A percentile compares a stretch with the other conserved stretches of the same genome.
These are phyloP conservation scores for Ustilago bromivora DNA, from an alignment of 1,284 basidiomycete species.

Conservation along the genomic window DNA sequence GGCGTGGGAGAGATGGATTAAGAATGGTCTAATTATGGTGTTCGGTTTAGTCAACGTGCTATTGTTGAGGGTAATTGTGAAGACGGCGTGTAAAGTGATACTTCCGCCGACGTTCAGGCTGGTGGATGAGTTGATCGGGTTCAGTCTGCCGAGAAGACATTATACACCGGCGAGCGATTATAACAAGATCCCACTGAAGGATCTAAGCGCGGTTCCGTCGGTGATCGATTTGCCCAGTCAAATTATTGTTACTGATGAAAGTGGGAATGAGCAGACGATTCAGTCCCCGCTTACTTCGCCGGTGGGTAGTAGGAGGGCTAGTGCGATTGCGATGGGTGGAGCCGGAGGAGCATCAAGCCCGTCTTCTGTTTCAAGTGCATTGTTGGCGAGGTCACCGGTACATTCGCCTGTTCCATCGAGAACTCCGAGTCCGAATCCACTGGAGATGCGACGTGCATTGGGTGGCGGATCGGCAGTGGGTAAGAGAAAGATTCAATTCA, in stretches of 20 bases:
- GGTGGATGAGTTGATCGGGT: constrained; percentile 51
- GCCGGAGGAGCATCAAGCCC: constrained; percentile 10
- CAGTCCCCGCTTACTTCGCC: constrained; percentile 28
- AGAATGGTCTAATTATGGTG: constrained; percentile 73
- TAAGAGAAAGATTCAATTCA: constrained; percentile 42
- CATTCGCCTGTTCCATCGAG: constrained; percentile 37
- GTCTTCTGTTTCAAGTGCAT: not conserved
- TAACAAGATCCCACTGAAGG: constrained; percentile 47
- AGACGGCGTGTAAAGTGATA: constrained; percentile 53
- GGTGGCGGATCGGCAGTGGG: not conserved
- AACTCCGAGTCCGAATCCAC: constrained; percentile 37
- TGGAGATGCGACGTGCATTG: constrained; percentile 18
- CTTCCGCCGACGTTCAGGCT: constrained; percentile 58
- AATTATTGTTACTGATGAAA: constrained; percentile 49
- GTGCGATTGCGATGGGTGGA: not conserved
- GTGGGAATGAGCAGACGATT: constrained; percentile 36
- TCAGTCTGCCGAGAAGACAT: constrained; percentile 59
- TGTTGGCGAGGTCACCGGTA: constrained; percentile 15
- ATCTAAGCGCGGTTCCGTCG: constrained; percentile 46
- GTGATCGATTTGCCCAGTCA: constrained; percentile 47
- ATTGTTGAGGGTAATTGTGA: constrained; percentile 79
- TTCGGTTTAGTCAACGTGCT: constrained; percentile 76
- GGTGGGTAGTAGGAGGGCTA: constrained; percentile 4
- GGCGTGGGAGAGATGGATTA: constrained; percentile 24
- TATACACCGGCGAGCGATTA: constrained; percentile 59